Base-by-base conservation (phyloP, 1,139 yeast genomes). In the Suhomyces anneliseae region DNA sequence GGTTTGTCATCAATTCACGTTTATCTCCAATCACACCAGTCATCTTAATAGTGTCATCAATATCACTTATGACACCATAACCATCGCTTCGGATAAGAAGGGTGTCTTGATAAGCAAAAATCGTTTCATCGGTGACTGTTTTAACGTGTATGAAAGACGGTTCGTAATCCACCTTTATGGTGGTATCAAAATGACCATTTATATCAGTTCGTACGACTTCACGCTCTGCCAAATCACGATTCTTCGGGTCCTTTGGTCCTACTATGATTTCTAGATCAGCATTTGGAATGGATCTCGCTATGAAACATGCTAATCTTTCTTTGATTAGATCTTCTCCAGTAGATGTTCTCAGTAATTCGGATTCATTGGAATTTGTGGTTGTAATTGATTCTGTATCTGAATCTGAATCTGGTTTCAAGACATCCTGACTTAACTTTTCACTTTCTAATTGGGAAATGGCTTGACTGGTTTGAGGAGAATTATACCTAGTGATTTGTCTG, bases 11-110 rank as follows among this genome's bases (percentile, higher is more conserved):
- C 52, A 93, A 72, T 38, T 87, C 90, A 46, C 96, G 76, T 63
- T 89, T 90, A 53, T 90, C 95, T 3, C 95, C 95, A 32, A 88
- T 76, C 0, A 95, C 92, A 2, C 98, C 98, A 0, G 99, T 90
- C 40, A 82, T 73, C 58, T 95, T 87, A 36, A 93, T 82, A 0
- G 99, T 95, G 61, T 95, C 99, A 61, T 95, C 99, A 42, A 95
- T 85, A 65, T 95, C 99, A 56, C 95, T 85, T 33, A 95, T 90
- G 1, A 95, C 68, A 11, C 89, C 90, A 27, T 86, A 70, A 0
- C 96, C 90, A 0, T 64, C 57, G 8, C 68, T 61, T 1, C 71
- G 68, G 7, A 81, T 70, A 32, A 76, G 58, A 49, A 72, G 64
- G 0, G 75, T 64, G 12, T 79, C 79, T 47, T 74, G 72, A 42